phyloP scores from a whole-genome alignment of 306 rosid species.

The Dryas drummondii region DNA sequence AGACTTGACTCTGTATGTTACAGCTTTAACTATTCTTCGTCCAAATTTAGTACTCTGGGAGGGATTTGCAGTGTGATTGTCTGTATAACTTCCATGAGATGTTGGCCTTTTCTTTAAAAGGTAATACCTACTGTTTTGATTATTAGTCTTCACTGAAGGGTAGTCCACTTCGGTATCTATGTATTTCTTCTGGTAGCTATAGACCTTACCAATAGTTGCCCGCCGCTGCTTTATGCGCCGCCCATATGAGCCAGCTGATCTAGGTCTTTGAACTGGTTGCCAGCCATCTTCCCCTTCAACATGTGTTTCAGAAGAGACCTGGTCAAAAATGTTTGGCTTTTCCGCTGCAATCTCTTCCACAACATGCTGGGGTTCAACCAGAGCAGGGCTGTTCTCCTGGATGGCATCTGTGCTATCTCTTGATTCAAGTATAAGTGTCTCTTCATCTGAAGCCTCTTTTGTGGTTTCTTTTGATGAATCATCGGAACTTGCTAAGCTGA shows the following conservation, averaged over 20 bases:
- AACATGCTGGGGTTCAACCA: conserved; percentile 46
- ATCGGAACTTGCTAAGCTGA: conserved; percentile 50
- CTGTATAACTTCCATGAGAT: conserved; percentile 66
- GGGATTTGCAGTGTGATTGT: conserved; percentile 52
- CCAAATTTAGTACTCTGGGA: conserved; percentile 82
- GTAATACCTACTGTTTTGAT: conserved; percentile 63
- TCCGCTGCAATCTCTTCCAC: conserved; percentile 50
- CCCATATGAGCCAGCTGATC: conserved; percentile 76
- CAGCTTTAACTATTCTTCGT: conserved; percentile 67
- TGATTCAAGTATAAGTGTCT: conserved; percentile 42
- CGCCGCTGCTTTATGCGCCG: conserved; percentile 82
- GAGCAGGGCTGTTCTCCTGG: conserved; percentile 49
- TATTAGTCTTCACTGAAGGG: conserved; percentile 46
- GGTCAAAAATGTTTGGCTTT: conserved; percentile 39
- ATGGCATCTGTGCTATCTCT: conserved; percentile 45
- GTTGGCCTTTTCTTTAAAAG: conserved; percentile 69
- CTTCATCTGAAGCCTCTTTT: conserved; percentile 77
- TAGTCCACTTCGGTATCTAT: conserved; percentile 51
- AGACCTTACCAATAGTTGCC: conserved; percentile 72
- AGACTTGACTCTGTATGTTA: conserved; percentile 89
- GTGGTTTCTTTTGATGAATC: conserved; percentile 74
- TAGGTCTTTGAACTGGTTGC: conserved; percentile 97
- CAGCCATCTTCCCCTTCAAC: conserved; percentile 90
- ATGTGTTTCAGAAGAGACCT: conserved; percentile 56
- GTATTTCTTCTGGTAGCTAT: conserved; percentile 74